Percentiles rank a stretch among this genome's conserved stretches.
Evolutionary conservation across 495 filamentous ascomycete species (phyloP).

Genomic region (Apodospora peruviana): DNA sequence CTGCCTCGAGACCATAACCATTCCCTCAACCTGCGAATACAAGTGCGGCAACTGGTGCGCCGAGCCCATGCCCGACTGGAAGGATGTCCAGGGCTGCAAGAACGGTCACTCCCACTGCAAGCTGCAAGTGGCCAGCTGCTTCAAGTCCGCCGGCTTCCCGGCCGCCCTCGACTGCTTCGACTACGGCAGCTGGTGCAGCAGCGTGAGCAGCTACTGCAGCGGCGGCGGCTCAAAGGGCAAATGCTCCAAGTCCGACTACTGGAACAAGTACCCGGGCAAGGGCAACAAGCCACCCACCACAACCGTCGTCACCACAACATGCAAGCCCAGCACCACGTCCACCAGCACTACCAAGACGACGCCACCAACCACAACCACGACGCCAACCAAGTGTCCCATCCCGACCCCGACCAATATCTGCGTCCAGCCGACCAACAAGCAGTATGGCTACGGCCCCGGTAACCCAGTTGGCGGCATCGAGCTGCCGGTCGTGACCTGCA

Average conservation of each 20-base stretch:
- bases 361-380: conserved; percentile 14
- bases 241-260: conserved; percentile 29
- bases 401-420: conserved; percentile 42
- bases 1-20: conserved; percentile 34
- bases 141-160: conserved; percentile 41
- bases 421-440: conserved; percentile 31
- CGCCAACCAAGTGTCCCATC: conserved; percentile 28
- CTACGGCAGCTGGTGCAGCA: conserved; percentile 37
- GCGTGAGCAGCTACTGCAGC: conserved; percentile 33
- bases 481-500: conserved; percentile 45
- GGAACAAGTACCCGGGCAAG: conserved; percentile 31
- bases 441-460: conserved; percentile 31
- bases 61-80: conserved; percentile 38
- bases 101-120: conserved; percentile 30
- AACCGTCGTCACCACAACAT: conserved; percentile 23
- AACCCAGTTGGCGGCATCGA: conserved; percentile 44
- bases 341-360: conserved; percentile 13
- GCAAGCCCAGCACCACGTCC: conserved; percentile 24
- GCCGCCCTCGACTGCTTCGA: conserved; percentile 39
- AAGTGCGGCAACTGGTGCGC: conserved; percentile 48
- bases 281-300: conserved; percentile 17
- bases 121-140: conserved; percentile 43
- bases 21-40: conserved; percentile 43
- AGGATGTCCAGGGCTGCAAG: conserved; percentile 31
- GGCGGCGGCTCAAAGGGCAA: conserved; percentile 8